A percentile compares a stretch with the other conserved stretches of the same genome.
These are phyloP conservation scores for Beta macrorhiza DNA, from an alignment of 179 eudicot species.

Conservation along the genomic window DNA sequence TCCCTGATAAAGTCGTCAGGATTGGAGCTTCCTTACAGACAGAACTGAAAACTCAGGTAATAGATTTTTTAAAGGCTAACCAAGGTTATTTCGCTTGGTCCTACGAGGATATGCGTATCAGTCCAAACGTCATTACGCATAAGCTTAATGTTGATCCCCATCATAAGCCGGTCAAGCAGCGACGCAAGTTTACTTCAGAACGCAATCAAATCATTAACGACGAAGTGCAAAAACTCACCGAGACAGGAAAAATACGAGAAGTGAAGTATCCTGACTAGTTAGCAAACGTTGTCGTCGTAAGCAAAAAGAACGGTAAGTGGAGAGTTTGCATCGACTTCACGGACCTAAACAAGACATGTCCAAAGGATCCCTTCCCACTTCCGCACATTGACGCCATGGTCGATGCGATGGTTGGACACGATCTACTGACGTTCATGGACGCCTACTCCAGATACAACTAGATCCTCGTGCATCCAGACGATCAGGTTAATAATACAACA, in stretches of 20 bases:
- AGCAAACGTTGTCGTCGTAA: neutral
- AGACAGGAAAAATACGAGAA: neutral
- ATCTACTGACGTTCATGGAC: neutral
- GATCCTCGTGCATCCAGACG: neutral
- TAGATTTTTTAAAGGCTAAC: too few relatives aligned
- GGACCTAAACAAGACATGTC: conserved; percentile 11
- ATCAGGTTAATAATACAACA: neutral
- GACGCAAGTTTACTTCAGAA: conserved; percentile 1
- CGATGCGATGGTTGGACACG: neutral
- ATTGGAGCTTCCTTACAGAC: too few relatives aligned
- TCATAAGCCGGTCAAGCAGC: neutral
- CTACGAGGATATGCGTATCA: too few relatives aligned
- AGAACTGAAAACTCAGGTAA: too few relatives aligned
- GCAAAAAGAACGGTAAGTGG: conserved; percentile 27
- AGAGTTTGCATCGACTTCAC: conserved; percentile 20
- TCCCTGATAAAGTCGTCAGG: too few relatives aligned
- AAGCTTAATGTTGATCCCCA: neutral
- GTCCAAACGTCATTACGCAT: neutral
- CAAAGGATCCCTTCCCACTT: neutral
- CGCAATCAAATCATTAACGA: conserved; percentile 11
- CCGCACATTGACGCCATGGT: conserved; percentile 4
- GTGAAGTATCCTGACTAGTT: too few relatives aligned
- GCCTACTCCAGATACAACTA: neutral
- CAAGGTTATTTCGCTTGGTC: too few relatives aligned
- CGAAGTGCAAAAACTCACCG: neutral